Conservation (phyloP, 225 moss, liverwort and hornwort species). For the Takakia lepidozioides region DNA sequence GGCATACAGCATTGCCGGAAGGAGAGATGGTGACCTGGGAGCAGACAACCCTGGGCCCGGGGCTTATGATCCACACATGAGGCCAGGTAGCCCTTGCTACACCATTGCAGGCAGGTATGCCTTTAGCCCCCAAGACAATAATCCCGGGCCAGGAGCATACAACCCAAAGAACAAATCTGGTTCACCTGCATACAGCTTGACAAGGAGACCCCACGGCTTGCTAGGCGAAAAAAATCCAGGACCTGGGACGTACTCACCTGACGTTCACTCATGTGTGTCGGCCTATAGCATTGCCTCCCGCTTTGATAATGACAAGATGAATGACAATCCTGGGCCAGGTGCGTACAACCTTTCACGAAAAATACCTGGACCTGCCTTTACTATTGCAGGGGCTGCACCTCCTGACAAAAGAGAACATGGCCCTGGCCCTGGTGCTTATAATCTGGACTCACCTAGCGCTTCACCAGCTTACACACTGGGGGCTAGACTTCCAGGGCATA, state of each 20-base stretch:
- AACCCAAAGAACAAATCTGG: constrained; percentile 29
- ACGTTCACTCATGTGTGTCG: constrained; percentile 34
- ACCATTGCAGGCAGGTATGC: constrained; percentile 40
- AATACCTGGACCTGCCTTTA: constrained; percentile 21
- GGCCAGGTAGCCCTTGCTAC: constrained; percentile 33
- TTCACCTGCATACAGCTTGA: constrained; percentile 53
- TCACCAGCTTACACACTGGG: constrained; percentile 28
- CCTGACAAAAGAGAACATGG: neutral
- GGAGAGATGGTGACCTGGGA: constrained; percentile 3
- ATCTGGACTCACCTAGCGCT: constrained; percentile 7
- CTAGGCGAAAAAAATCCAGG: constrained; percentile 39
- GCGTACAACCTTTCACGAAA: constrained; percentile 10
- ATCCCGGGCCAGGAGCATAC: constrained; percentile 54
- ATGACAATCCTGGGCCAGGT: constrained; percentile 19
- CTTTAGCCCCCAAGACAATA: constrained; percentile 25
- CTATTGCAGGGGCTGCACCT: constrained; percentile 22
- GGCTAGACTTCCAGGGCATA: constrained; percentile 10
- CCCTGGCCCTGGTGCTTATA: constrained; percentile 49
- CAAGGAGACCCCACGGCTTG: constrained; percentile 5
- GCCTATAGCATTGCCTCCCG: constrained; percentile 40
- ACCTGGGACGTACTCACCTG: constrained; percentile 33
- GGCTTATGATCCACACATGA: constrained; percentile 22
- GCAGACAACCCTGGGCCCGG: constrained; percentile 53
- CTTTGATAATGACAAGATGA: constrained; percentile 12
- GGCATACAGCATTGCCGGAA: constrained; percentile 37